These are phyloP conservation scores for Heliamphora pulchella DNA, from an alignment of 179 eudicot genomes.

Conservation along the genomic window DNA sequence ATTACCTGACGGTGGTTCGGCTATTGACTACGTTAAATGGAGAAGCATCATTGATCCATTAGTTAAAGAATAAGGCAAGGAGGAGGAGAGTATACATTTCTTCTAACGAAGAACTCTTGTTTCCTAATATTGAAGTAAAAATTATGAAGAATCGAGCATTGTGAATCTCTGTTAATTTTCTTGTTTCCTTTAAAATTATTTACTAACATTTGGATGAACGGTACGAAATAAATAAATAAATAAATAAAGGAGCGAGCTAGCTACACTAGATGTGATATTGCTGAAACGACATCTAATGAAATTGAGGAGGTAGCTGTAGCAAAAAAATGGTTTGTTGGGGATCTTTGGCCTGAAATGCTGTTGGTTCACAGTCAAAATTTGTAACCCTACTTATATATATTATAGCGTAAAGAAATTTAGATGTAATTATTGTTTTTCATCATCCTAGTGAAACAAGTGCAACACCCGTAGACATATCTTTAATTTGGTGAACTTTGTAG, in stretches of 20 bases:
- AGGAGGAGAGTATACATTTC: conserved; percentile 13
- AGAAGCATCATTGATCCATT: conserved; percentile 66
- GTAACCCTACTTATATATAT: too few relatives aligned
- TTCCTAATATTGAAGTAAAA: neutral
- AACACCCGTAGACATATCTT: too few relatives aligned
- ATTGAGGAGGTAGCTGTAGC: neutral
- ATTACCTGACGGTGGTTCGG: conserved; percentile 50
- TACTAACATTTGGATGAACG: neutral
- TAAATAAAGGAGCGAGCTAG: too few relatives aligned
- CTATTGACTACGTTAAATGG: conserved; percentile 56
- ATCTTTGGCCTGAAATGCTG: neutral
- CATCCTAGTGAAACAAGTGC: too few relatives aligned
- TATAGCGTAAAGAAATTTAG: too few relatives aligned
- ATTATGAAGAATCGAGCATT: neutral
- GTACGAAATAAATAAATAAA: too few relatives aligned
- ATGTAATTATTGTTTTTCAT: too few relatives aligned
- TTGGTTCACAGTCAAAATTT: neutral
- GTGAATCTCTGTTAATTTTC: neutral
- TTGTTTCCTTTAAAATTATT: neutral
- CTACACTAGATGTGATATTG: too few relatives aligned
- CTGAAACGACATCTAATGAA: neutral
- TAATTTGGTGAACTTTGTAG: too few relatives aligned
- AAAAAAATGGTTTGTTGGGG: neutral
- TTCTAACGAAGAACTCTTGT: neutral
- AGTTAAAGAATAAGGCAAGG: conserved; percentile 13